These are phyloP conservation scores for Asparagopsis taxiformis DNA, from an alignment of 31 red algal species.

Conservation along the genomic window DNA sequence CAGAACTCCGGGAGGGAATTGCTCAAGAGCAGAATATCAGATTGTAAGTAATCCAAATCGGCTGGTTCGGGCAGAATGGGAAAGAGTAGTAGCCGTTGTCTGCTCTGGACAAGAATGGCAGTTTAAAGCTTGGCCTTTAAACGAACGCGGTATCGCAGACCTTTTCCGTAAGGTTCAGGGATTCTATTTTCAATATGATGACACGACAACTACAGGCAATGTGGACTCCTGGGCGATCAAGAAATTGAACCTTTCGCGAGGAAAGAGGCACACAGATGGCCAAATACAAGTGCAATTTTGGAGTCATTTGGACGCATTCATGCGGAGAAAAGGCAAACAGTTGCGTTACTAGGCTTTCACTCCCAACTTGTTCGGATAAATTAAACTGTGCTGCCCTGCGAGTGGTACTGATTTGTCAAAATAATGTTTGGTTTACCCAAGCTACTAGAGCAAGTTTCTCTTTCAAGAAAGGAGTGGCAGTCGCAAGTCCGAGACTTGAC, in stretches of 20 bases:
- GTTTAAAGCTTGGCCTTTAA: constrained; percentile 80
- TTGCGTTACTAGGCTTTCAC: constrained; percentile 40
- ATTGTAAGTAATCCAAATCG: constrained; percentile 75
- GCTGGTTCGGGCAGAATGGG: constrained; percentile 74
- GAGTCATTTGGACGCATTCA: constrained; percentile 51
- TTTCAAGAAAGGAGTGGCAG: no score
- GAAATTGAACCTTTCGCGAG: constrained; percentile 63
- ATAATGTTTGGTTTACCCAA: no score
- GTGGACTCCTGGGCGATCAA: constrained; percentile 79
- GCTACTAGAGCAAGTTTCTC: no score
- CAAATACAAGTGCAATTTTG: constrained; percentile 76
- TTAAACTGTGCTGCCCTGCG: no score
- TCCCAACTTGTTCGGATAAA: no score
- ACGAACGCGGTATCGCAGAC: constrained; percentile 39
- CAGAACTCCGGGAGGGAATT: constrained; percentile 54
- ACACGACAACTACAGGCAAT: constrained; percentile 41
- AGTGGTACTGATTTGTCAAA: no score
- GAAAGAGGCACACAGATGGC: constrained; percentile 74
- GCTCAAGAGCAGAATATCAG: constrained; percentile 61
- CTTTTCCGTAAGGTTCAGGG: constrained; percentile 64
- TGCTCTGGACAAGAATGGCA: constrained; percentile 89
- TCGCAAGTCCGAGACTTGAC: no score
- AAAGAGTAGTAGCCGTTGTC: constrained; percentile 78
- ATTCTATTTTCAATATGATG: constrained; percentile 86
- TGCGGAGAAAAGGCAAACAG: constrained; percentile 65